Percentiles rank a stretch among this genome's conserved stretches.
Conservation (phyloP, 805 yeast genomes). For the Metschnikowia sp. region DNA sequence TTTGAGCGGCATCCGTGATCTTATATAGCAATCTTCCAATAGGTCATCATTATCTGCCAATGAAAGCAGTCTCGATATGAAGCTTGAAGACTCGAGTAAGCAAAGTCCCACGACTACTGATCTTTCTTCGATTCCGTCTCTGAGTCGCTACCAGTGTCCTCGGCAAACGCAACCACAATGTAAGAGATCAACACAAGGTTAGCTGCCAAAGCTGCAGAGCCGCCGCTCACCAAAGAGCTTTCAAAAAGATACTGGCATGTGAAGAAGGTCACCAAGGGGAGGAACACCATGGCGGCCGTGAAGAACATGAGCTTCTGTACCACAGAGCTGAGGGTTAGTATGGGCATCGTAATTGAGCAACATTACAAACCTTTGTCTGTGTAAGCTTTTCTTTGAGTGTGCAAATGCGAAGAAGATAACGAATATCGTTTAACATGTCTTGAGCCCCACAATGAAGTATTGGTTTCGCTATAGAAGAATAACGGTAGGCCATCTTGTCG, state of each 20-base stretch:
- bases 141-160: conserved; percentile 42
- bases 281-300: conserved; percentile 71
- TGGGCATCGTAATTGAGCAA: background rate
- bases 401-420: too few relatives aligned
- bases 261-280: conserved; percentile 66
- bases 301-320: conserved; percentile 65
- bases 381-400: too few relatives aligned
- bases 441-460: too few relatives aligned
- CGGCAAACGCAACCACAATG: conserved; percentile 70
- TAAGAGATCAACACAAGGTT: conserved; percentile 72
- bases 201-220: conserved; percentile 74
- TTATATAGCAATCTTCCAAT: too few relatives aligned
- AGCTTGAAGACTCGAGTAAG: too few relatives aligned
- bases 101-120: conserved; percentile 1
- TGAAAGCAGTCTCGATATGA: too few relatives aligned
- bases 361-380: too few relatives aligned
- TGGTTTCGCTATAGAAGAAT: too few relatives aligned
- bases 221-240: conserved; percentile 70
- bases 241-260: conserved; percentile 43
- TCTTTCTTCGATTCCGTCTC: conserved; percentile 37
- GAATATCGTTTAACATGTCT: too few relatives aligned
- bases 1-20: too few relatives aligned
- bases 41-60: too few relatives aligned
- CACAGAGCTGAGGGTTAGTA: conserved; percentile 46
- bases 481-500: too few relatives aligned